Conservation (phyloP, 495 filamentous ascomycete species). For the Penicillium psychrofluorescens region DNA sequence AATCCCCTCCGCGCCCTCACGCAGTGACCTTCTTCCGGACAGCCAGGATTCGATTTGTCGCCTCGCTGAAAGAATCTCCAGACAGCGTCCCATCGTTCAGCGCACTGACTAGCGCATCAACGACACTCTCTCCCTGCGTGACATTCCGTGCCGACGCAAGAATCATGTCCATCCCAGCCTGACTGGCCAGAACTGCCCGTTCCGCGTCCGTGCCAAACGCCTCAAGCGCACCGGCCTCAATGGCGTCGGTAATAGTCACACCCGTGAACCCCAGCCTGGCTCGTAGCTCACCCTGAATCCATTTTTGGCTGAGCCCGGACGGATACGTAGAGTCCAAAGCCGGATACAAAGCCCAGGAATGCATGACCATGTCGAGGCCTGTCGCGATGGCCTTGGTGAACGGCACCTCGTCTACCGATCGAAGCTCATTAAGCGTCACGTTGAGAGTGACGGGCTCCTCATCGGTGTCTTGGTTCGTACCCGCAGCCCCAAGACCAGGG, state of each 20-base stretch:
- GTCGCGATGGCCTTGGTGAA: constrained; percentile 20
- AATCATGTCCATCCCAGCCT: constrained; percentile 26
- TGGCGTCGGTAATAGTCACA: constrained; percentile 27
- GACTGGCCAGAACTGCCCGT: constrained; percentile 17
- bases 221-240: constrained; percentile 25
- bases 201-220: constrained; percentile 17
- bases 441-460: constrained; percentile 22
- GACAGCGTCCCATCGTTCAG: constrained; percentile 14
- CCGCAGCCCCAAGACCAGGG: constrained; percentile 20
- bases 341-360: constrained; percentile 28
- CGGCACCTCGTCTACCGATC: constrained; percentile 16
- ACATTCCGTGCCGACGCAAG: constrained; percentile 24
- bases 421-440: constrained; percentile 13
- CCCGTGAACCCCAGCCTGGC: constrained; percentile 23
- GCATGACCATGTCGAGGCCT: constrained; percentile 29
- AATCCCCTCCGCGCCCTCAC: too few relatives aligned
- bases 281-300: constrained; percentile 22
- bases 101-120: constrained; percentile 15
- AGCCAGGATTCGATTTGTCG: constrained; percentile 14
- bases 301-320: constrained; percentile 22
- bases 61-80: constrained; percentile 5
- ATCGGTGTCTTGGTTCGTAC: constrained; percentile 19
- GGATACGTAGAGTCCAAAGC: constrained; percentile 21
- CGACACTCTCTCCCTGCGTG: constrained; percentile 20
- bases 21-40: constrained; percentile 12